phyloP scores from a whole-genome alignment of 164 flowering plant genomes.

The Akebia trifoliata region DNA sequence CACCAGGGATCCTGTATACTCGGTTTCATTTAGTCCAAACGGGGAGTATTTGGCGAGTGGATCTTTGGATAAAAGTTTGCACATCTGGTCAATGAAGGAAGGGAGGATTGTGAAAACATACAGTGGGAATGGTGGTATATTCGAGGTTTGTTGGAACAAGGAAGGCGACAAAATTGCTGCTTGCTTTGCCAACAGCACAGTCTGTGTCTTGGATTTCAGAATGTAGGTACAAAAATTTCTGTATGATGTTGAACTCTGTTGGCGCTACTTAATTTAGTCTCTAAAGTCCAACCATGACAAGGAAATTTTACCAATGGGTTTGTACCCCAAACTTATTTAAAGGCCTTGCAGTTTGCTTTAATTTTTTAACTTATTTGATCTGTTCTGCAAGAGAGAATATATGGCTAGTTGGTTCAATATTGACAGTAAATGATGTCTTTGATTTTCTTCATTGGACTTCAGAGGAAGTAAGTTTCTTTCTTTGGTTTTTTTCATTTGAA shows the following conservation, averaged over 20 bases:
- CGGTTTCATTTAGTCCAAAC: slow-evolving; percentile 91
- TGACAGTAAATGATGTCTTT: no score
- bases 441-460: no score
- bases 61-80: slow-evolving; percentile 72
- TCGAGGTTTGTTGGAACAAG: slow-evolving; percentile 95
- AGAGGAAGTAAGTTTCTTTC: no score
- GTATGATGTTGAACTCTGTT: not conserved
- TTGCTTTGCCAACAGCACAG: slow-evolving; percentile 74
- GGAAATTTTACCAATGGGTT: no score
- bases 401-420: no score
- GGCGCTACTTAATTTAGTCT: no score
- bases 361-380: no score
- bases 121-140: slow-evolving; percentile 77
- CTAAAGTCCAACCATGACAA: no score
- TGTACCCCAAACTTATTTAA: no score
- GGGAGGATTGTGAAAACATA: slow-evolving; percentile 80
- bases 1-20: slow-evolving; percentile 93
- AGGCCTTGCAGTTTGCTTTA: no score
- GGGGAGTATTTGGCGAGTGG: slow-evolving; percentile 90
- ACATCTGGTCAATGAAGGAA: slow-evolving; percentile 85
- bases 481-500: no score
- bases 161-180: slow-evolving; percentile 93
- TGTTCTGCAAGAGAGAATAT: no score
- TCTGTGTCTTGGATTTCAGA: slow-evolving; percentile 83
- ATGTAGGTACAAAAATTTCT: slow-evolving; percentile 31